Evolutionary conservation across 75 land plant genomes (phyloP).

Genomic region (Pinus albicaulis): DNA sequence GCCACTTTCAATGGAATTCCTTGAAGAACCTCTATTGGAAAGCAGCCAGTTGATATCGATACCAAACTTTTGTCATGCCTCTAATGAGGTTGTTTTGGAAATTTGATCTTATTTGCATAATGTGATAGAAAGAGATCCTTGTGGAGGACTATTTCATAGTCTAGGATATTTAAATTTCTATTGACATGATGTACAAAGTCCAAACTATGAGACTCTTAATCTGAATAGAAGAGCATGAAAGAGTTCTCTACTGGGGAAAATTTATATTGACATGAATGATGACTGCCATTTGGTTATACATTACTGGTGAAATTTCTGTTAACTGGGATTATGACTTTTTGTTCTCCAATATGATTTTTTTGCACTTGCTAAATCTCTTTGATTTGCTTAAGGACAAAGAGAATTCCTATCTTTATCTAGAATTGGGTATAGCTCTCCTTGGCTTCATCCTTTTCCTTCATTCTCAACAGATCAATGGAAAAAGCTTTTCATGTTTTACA

Average conservation of each 20-base stretch:
- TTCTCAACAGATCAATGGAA: too few relatives aligned
- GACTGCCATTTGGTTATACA: too few relatives aligned
- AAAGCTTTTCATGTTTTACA: too few relatives aligned
- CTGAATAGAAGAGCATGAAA: background rate
- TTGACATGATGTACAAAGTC: constrained; percentile 6
- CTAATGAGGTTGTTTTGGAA: constrained; percentile 5
- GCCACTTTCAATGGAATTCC: background rate
- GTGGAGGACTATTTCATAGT: background rate
- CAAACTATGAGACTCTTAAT: constrained; percentile 1
- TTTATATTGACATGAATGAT: background rate
- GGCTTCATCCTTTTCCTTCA: too few relatives aligned
- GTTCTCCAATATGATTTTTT: background rate
- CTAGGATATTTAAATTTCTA: constrained; percentile 4
- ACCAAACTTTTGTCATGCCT: background rate
- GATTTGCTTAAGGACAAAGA: too few relatives aligned
- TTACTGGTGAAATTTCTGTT: background rate
- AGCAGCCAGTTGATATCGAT: background rate
- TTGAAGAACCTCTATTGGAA: background rate
- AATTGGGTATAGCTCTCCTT: too few relatives aligned
- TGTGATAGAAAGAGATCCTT: background rate
- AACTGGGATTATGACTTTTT: background rate
- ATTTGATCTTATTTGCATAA: background rate
- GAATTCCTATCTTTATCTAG: too few relatives aligned
- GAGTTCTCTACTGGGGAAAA: background rate
- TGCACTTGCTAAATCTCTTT: background rate